Evolutionary conservation across 305 asterid genomes (phyloP), one percentile per base, ranked within the genome.

Genomic region (Plantago lanceolata): DNA sequence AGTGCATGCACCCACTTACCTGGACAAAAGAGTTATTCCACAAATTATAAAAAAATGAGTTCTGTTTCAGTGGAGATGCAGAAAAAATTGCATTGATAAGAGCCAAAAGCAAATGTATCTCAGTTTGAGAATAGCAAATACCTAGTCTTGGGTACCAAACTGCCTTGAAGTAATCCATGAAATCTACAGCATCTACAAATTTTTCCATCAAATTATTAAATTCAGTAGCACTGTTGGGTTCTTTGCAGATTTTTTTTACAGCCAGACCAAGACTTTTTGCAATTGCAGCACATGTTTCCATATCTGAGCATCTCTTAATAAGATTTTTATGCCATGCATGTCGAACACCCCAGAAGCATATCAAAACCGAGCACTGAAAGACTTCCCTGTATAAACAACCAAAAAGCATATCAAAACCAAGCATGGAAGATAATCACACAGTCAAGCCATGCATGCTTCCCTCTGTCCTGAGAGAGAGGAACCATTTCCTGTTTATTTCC

Each of bases 281-380:
- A 49, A 92, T 66, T 61, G 68, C 82, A 18, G 82, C 75, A 17
- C 89, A 51, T 59, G 40, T 64, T 71, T 85, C 93, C 58, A 77
- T 59, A 56, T 84, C 81, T 35, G 85, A 73, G 79, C 90, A 82
- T 77, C 83, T 84, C 74, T 72, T 86, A 69, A 82, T 73, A 81
- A 89, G 78, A 69, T 84, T 84, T 68, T 87, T 89, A 65, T 79
- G 96, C 96, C 96, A 92, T 60, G 96, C 88, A 82, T 83, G 96
- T 70, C 96, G 98, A 73, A 85, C 95, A 62, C 82, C 84, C 96
- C 96, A 92, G 76, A 89, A 89, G 82, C 88, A 83, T 82, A 86
- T 75, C 81, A 89, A 74, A 47, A 89, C 82, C 9, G 98, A 77
- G 87, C 95, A 89, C 57, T 84, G 91, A 59, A 89, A 92, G 66